A percentile compares a stretch with the other conserved stretches of the same genome.
Conservation (phyloP, 2,329 filamentous ascomycete species). For the Apiospora hydei region DNA sequence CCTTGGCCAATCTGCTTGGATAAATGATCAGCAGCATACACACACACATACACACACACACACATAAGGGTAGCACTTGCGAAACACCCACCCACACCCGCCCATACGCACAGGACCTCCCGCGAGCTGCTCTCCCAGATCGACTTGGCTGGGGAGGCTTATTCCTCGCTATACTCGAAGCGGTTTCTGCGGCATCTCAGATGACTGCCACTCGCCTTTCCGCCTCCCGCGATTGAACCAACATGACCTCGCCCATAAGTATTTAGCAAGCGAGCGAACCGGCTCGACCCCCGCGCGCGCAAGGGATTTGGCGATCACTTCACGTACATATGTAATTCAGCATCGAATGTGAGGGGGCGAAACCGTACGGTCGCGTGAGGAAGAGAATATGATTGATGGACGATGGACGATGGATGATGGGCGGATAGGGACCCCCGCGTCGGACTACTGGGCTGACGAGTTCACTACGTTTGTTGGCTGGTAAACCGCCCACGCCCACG, state of each 20-base stretch:
- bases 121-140: not conserved
- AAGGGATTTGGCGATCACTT: not conserved
- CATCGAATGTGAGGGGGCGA: not conserved
- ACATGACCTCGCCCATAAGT: slow-evolving; percentile 4
- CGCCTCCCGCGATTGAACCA: not conserved
- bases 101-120: not conserved
- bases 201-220: not conserved
- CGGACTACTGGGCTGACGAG: slow-evolving; percentile 11
- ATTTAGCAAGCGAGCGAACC: not conserved
- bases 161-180: slow-evolving; percentile 11
- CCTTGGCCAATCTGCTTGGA: not conserved
- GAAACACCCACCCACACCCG: not conserved
- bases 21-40: not conserved
- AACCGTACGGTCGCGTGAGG: slow-evolving; percentile 12
- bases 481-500: slow-evolving; percentile 17
- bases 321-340: not conserved
- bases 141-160: not conserved
- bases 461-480: slow-evolving; percentile 18
- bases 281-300: not conserved
- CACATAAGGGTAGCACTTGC: not conserved
- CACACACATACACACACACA: slow-evolving; percentile 1
- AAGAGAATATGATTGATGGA: not conserved
- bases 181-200: slow-evolving; percentile 12
- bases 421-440: not conserved
- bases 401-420: not conserved